Evolutionary conservation across 768 basidiomycete genomes (phyloP).

Genomic region (Trametes punicea): DNA sequence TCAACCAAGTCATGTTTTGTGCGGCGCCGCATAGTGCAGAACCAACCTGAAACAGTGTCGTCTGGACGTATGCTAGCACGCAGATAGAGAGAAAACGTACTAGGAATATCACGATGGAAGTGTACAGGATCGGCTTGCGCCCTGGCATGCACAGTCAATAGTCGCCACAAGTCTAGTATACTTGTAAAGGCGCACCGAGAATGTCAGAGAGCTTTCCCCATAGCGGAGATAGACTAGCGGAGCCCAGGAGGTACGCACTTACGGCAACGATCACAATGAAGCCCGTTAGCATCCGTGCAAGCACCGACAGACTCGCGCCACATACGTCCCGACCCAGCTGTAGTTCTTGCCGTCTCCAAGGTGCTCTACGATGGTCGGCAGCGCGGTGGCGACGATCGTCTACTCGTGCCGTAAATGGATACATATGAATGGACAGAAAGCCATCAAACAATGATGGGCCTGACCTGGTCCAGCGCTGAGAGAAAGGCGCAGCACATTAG

Average conservation of each 20-base stretch:
- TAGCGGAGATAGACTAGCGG: conserved; percentile 61
- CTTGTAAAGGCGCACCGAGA: conserved; percentile 27
- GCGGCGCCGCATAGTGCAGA: conserved; percentile 82
- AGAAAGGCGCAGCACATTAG: conserved; percentile 42
- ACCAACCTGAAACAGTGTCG: conserved; percentile 48
- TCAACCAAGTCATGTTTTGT: conserved; percentile 75
- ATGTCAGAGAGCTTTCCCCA: conserved; percentile 77
- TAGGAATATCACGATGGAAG: conserved; percentile 64
- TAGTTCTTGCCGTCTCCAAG: conserved; percentile 45
- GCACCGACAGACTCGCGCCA: not conserved
- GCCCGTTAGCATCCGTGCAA: not conserved
- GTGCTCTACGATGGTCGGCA: conserved; percentile 47
- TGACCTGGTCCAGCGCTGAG: conserved; percentile 45
- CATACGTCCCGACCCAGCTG: conserved; percentile 48
- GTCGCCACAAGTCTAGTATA: conserved; percentile 26
- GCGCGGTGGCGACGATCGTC: conserved; percentile 48
- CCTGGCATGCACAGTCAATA: conserved; percentile 31
- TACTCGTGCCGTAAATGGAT: conserved; percentile 10
- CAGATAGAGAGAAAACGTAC: conserved; percentile 32
- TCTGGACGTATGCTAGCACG: not conserved
- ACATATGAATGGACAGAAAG: not conserved
- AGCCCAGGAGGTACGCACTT: conserved; percentile 72
- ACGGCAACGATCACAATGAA: not conserved
- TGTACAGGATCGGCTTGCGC: conserved; percentile 67
- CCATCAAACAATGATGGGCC: not conserved